A percentile compares a stretch with the other conserved stretches of the same genome.
phyloP scores from a whole-genome alignment of 352 stramenopile genomes.

The Phytophthora sansomeana region DNA sequence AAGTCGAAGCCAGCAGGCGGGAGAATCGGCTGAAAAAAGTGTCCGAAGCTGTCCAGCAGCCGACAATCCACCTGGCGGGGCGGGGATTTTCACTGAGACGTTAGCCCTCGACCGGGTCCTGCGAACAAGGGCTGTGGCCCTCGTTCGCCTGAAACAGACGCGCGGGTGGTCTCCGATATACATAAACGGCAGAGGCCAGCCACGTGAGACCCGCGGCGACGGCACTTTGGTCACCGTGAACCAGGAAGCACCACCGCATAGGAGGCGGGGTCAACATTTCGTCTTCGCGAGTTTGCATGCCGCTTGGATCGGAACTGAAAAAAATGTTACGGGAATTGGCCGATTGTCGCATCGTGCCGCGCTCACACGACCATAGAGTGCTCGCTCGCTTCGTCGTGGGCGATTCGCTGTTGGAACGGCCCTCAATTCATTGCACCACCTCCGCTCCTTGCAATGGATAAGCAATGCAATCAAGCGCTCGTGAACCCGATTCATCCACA shows the following conservation, averaged over 20 bases:
- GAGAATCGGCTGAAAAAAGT: slow-evolving; percentile 37
- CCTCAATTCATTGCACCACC: neutral
- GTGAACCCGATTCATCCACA: neutral
- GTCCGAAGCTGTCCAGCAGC: slow-evolving; percentile 14
- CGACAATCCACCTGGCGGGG: slow-evolving; percentile 31
- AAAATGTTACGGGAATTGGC: slow-evolving; percentile 19
- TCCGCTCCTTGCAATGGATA: neutral
- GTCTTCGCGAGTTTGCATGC: slow-evolving; percentile 25
- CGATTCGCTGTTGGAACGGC: slow-evolving; percentile 22
- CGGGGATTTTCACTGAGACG: slow-evolving; percentile 30
- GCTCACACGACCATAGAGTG: slow-evolving; percentile 27
- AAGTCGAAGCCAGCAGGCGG: slow-evolving; percentile 3
- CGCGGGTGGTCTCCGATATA: slow-evolving; percentile 17
- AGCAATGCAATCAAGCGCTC: neutral
- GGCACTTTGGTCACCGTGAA: neutral
- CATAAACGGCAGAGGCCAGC: slow-evolving; percentile 2
- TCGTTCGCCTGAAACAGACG: slow-evolving; percentile 18
- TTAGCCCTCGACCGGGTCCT: slow-evolving; percentile 1
- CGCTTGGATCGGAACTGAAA: slow-evolving; percentile 20
- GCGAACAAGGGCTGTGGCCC: too few species aligned
- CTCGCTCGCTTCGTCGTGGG: slow-evolving; percentile 18
- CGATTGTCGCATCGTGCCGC: slow-evolving; percentile 28
- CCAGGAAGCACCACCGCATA: neutral
- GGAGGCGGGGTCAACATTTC: neutral
- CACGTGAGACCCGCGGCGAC: neutral